These are phyloP conservation scores for Penicillium hordei DNA, from an alignment of 2,329 filamentous ascomycete species.

Conservation along the genomic window DNA sequence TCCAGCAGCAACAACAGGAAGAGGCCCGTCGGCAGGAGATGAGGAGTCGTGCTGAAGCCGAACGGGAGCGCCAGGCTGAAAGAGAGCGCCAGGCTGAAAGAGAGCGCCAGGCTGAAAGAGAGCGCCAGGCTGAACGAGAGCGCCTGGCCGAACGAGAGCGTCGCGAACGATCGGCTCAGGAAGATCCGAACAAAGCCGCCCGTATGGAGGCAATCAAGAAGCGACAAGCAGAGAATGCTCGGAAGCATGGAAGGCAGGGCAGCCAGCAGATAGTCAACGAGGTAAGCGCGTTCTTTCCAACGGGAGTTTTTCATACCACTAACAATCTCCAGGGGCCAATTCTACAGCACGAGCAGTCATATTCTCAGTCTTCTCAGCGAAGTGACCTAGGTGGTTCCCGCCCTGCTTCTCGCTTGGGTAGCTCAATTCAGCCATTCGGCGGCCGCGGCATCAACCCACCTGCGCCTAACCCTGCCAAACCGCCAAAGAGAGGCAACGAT, in stretches of 20 bases:
- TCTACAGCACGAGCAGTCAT: conserved; percentile 33
- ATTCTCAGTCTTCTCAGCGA: conserved; percentile 37
- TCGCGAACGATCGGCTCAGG: conserved; percentile 48
- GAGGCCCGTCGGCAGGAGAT: conserved; percentile 64
- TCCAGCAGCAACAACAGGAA: conserved; percentile 51
- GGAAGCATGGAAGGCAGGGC: conserved; percentile 48
- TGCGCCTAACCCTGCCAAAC: conserved; percentile 66
- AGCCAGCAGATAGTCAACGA: conserved; percentile 42
- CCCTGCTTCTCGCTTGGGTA: conserved; percentile 49
- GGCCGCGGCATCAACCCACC: conserved; percentile 61
- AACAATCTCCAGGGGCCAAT: conserved; percentile 22
- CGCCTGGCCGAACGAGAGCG: conserved; percentile 45
- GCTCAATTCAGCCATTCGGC: conserved; percentile 53
- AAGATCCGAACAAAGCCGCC: conserved; percentile 66
- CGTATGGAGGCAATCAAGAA: conserved; percentile 62
- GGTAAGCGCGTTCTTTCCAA: conserved; percentile 29
- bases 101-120: background rate
- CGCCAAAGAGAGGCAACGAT: conserved; percentile 69
- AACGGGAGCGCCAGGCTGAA: conserved; percentile 47
- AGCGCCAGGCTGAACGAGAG: conserved; percentile 36
- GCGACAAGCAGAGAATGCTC: conserved; percentile 49
- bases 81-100: conserved; percentile 19
- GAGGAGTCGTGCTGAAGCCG: conserved; percentile 60
- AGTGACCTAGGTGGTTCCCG: conserved; percentile 53
- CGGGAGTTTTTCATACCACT: background rate